phyloP scores from a whole-genome alignment of 441 rosid species.

The Pelargonium fulgidum region DNA sequence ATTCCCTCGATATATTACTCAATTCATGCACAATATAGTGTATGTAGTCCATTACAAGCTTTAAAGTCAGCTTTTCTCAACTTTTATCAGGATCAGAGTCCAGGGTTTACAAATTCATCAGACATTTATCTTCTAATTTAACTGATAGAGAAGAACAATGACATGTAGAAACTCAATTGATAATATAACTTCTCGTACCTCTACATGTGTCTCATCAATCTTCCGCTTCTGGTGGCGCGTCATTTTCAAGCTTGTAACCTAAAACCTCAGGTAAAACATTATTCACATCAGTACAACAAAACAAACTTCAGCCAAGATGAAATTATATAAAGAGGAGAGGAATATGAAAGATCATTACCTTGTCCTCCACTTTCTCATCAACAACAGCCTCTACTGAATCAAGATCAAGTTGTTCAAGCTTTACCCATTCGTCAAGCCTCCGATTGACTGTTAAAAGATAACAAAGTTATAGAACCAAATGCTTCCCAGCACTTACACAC shows the following conservation, averaged over 20 bases:
- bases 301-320: background rate
- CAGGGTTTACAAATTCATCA: background rate
- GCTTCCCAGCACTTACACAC: no score
- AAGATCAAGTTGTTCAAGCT: constrained; percentile 90
- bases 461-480: background rate
- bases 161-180: background rate
- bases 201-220: constrained; percentile 97
- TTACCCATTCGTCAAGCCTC: constrained; percentile 99
- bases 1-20: background rate
- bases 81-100: background rate
- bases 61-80: background rate
- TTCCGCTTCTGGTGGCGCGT: constrained; percentile 97
- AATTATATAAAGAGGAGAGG: background rate
- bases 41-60: constrained; percentile 3
- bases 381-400: constrained; percentile 87
- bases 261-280: constrained; percentile 1
- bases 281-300: background rate
- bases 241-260: constrained; percentile 99
- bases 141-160: background rate
- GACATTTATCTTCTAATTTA: background rate
- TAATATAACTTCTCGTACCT: constrained; percentile 37
- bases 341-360: constrained; percentile 39
- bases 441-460: constrained; percentile 57
- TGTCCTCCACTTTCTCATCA: constrained; percentile 97
- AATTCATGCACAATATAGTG: background rate